Evolutionary conservation across 805 yeast species (phyloP).

Genomic region (Starmerella apicola): DNA sequence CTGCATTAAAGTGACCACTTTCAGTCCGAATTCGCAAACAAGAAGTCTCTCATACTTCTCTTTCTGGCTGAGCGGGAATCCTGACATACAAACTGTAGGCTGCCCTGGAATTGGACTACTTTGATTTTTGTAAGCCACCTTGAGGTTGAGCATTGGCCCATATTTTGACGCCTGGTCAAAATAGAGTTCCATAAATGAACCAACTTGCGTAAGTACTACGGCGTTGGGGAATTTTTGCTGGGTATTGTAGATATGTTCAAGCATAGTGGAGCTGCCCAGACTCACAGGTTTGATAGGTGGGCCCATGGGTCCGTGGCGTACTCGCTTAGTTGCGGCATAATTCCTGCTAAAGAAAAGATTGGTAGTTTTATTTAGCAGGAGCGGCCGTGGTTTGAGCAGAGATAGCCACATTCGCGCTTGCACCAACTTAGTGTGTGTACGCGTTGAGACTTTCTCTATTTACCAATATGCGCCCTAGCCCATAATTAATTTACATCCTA

Average conservation of each 20-base stretch:
- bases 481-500: no score
- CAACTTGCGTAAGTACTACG: constrained; percentile 34
- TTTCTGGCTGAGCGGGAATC: constrained; percentile 66
- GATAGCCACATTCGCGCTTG: no score
- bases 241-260: constrained; percentile 18
- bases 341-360: no score
- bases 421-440: no score
- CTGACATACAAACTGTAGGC: constrained; percentile 50
- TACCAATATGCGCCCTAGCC: no score
- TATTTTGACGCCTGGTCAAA: constrained; percentile 73
- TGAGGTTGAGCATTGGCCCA: constrained; percentile 60
- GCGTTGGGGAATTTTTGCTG: constrained; percentile 39
- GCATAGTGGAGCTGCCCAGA: constrained; percentile 8
- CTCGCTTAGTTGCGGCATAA: not conserved
- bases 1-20: constrained; percentile 69
- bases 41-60: constrained; percentile 61
- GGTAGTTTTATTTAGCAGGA: no score
- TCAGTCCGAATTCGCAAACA: constrained; percentile 54
- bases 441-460: no score
- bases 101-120: constrained; percentile 25
- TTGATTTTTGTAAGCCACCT: constrained; percentile 42
- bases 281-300: not conserved
- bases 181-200: constrained; percentile 40
- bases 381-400: no score
- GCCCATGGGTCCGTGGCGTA: not conserved